Evolutionary conservation across 75 land plant genomes (phyloP).

Genomic region (Cunninghamia lanceolata): DNA sequence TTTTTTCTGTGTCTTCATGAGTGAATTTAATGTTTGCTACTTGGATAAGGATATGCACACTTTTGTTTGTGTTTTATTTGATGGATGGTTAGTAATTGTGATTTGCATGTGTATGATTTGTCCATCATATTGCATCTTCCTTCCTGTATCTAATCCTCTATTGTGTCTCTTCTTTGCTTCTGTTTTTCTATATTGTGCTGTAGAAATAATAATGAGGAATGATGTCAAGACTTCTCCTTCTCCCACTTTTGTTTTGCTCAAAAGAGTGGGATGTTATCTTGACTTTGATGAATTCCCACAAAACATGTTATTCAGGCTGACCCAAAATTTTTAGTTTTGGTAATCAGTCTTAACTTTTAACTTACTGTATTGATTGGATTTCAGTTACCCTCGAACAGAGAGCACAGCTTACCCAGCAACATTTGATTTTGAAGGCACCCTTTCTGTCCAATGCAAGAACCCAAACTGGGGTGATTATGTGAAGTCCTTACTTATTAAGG

Average conservation of each 20-base stretch:
- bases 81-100: neutral
- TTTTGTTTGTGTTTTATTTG: neutral
- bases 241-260: neutral
- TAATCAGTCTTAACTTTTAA: neutral
- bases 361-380: conserved; percentile 1
- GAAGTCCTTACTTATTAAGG: conserved; percentile 44
- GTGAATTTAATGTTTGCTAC: neutral
- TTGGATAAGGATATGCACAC: neutral
- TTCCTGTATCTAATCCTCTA: neutral
- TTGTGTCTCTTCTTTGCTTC: neutral
- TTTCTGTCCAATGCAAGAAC: conserved; percentile 45
- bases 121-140: neutral
- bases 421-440: conserved; percentile 76
- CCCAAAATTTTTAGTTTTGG: neutral
- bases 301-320: neutral
- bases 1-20: neutral
- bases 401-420: conserved; percentile 94
- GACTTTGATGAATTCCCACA: neutral
- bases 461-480: conserved; percentile 81
- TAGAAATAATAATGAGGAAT: neutral
- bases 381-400: conserved; percentile 97
- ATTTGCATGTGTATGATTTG: neutral
- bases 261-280: neutral
- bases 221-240: neutral
- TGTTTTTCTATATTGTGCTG: neutral